Percentiles rank a stretch among this genome's conserved stretches.
Evolutionary conservation across 345 rosid species (phyloP).

Genomic region (Iberis pinnata): DNA sequence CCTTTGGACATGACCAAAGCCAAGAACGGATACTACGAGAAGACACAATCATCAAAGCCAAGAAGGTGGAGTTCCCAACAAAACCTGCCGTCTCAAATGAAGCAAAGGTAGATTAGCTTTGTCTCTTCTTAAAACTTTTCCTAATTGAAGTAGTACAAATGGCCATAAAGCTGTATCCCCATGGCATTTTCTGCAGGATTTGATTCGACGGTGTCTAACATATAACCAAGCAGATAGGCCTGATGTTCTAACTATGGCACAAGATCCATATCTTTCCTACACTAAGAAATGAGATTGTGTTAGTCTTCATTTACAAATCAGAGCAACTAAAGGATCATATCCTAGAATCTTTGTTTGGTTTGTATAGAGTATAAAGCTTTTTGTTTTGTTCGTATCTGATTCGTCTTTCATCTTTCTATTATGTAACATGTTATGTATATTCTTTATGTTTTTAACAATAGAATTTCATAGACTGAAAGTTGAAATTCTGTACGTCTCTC

Average conservation of each 20-base stretch:
- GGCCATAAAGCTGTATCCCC: background rate
- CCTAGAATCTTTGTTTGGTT: conserved; percentile 11
- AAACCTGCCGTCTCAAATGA: conserved; percentile 85
- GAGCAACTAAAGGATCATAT: conserved; percentile 13
- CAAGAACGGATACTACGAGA: conserved; percentile 93
- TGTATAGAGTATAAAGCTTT: conserved; percentile 20
- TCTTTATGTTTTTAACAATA: too few relatives aligned
- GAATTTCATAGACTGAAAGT: too few relatives aligned
- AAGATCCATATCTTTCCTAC: conserved; percentile 78
- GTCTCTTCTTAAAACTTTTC: background rate
- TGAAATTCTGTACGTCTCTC: too few relatives aligned
- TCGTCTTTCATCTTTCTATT: background rate
- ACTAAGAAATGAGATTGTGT: conserved; percentile 49
- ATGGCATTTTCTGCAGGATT: conserved; percentile 46
- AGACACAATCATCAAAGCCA: conserved; percentile 95
- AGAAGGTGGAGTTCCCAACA: conserved; percentile 89
- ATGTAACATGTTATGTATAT: too few relatives aligned
- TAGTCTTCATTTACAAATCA: conserved; percentile 27
- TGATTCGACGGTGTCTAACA: conserved; percentile 83
- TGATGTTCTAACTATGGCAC: conserved; percentile 75
- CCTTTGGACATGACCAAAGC: conserved; percentile 96
- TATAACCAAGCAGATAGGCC: conserved; percentile 89
- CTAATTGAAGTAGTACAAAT: conserved; percentile 10
- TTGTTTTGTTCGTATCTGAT: conserved; percentile 10
- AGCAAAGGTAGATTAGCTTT: conserved; percentile 62